phyloP scores from a whole-genome alignment of 1,139 yeast species.

The Trichomonascaceae sp. region DNA sequence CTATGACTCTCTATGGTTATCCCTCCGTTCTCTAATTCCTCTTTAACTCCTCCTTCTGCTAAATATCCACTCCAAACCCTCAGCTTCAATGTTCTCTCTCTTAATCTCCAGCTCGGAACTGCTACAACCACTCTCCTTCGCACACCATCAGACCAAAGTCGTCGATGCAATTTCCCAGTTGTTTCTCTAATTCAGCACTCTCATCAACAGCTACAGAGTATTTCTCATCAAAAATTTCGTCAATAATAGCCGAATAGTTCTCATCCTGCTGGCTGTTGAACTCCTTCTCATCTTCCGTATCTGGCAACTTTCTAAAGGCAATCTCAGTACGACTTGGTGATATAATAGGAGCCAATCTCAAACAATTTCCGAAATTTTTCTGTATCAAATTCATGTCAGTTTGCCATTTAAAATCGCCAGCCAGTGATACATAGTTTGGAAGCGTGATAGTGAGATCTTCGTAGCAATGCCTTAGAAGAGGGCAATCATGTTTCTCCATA shows the following conservation, averaged over 20 bases:
- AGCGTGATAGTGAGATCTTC: not conserved
- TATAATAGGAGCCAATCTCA: not conserved
- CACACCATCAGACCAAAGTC: no score
- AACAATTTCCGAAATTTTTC: not conserved
- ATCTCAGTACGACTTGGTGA: not conserved
- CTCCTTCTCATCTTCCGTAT: not conserved
- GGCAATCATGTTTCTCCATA: not conserved
- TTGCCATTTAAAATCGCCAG: not conserved
- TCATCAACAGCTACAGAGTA: not conserved
- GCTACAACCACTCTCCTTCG: no score
- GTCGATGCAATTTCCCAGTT: not conserved
- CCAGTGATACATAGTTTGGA: not conserved
- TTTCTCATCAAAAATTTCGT: no score
- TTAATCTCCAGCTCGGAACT: no score
- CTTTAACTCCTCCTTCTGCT: no score
- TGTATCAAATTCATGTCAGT: not conserved
- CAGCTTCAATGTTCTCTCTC: no score
- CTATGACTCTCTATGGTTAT: no score
- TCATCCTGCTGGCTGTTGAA: no score
- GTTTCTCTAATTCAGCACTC: not conserved
- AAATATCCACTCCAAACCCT: no score
- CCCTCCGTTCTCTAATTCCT: no score
- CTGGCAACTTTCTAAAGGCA: not conserved
- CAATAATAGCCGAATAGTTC: no score
- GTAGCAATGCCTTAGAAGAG: not conserved